phyloP scores from a whole-genome alignment of 495 filamentous ascomycete genomes.

The Ascodesmis nigricans region DNA sequence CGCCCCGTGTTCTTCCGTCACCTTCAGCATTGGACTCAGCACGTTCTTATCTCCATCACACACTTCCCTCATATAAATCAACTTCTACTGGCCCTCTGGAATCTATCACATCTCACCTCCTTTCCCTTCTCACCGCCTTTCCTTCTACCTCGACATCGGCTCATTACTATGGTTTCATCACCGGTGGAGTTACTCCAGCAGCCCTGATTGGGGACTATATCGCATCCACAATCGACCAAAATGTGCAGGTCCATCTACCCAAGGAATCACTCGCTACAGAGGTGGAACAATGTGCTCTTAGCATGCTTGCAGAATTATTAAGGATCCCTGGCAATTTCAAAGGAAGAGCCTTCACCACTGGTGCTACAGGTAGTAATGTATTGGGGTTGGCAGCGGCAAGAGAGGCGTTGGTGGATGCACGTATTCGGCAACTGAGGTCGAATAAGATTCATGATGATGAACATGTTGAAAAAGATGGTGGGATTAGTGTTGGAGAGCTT shows the following conservation, averaged over 20 bases:
- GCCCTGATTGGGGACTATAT: slow-evolving; percentile 67
- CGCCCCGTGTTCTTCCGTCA: neutral
- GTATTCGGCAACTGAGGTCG: no score
- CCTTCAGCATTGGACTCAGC: slow-evolving; percentile 4
- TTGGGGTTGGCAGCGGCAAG: slow-evolving; percentile 58
- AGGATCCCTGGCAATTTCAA: slow-evolving; percentile 32
- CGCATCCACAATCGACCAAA: slow-evolving; percentile 58
- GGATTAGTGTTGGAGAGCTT: slow-evolving; percentile 35
- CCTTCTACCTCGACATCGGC: slow-evolving; percentile 9
- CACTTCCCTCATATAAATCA: no score
- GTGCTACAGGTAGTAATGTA: slow-evolving; percentile 69
- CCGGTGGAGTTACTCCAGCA: slow-evolving; percentile 58
- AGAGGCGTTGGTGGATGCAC: slow-evolving; percentile 40
- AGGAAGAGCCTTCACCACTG: slow-evolving; percentile 64
- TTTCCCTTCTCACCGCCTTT: slow-evolving; percentile 12
- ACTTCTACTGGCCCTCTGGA: slow-evolving; percentile 4
- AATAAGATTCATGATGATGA: no score
- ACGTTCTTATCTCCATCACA: slow-evolving; percentile 1
- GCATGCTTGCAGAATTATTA: slow-evolving; percentile 46
- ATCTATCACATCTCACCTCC: slow-evolving; percentile 3
- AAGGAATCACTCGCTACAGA: slow-evolving; percentile 48
- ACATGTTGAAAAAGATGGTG: slow-evolving; percentile 21
- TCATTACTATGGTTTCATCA: slow-evolving; percentile 77
- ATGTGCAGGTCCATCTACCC: slow-evolving; percentile 65
- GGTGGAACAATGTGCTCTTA: slow-evolving; percentile 49